Base-by-base conservation (phyloP, 345 rosid genomes). In the Fremontodendron californicum region DNA sequence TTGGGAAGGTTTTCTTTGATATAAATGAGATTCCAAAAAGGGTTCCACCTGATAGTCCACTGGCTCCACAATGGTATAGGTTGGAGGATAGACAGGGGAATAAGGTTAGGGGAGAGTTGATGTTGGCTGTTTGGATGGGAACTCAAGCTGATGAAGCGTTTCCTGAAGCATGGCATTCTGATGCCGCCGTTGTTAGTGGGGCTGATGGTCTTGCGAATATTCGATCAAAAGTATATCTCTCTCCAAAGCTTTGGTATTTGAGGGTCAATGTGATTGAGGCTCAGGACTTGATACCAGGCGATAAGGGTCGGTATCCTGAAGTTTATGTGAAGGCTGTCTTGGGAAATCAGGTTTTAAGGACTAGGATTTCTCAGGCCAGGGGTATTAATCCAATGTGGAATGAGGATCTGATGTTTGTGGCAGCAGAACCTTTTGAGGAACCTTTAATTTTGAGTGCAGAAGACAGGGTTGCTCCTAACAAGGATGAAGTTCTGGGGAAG, bases 101-200 rank as follows among this genome's bases (percentile, higher is more conserved):
- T 43, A 94, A 90, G 83, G 78, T 82, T 16, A 94, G 33, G 82
- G 98, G 97, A 52, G 98, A 94, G 82, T 73, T 92, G 77, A 94
- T 94, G 97, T 60, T 94, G 62, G 98, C 97, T 40, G 98, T 94
- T 69, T 94, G 98, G 98, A 91, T 91, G 89, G 98, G 98, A 63
- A 94, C 96, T 49, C 97, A 92, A 81, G 97, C 98, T 6, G 98
- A 94, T 79, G 98, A 94, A 81, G 97, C 97, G 19, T 94, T 94
- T 81, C 96, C 97, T 40, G 98, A 94, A 71, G 97, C 97, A 6
- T 94, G 98, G 96, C 97, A 94, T 75, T 94, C 98, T 0, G 98
- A 94, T 88, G 97, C 98, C 2, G 97, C 96, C 6, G 80, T 93
- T 5, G 91, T 94, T 46, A 89, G 90, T 76, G 97, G 97, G 29